Base-by-base conservation (phyloP, 2,329 filamentous ascomycete genomes). In the Cephalotrichum gorgonifer region DNA sequence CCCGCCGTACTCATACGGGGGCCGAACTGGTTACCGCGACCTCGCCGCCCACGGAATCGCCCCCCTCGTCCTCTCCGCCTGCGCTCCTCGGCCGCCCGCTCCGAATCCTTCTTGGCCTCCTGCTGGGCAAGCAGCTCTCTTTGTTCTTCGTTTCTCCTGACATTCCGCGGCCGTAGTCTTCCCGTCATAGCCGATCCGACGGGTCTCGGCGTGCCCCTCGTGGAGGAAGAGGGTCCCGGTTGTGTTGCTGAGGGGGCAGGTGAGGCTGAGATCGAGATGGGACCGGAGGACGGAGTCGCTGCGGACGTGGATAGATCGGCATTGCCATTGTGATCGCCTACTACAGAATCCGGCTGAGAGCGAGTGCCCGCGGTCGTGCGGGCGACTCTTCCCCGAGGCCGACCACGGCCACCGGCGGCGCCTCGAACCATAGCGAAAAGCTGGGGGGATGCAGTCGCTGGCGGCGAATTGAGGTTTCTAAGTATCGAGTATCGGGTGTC, bases 111-210 rank as follows among this genome's bases (percentile, higher is more conserved):
- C 50, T 69, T 62, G 48, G 68, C 63, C 52, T 72, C 69, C 48
- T 68, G 63, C 12, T 67, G 62, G 43, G 73, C 73, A 9, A 76
- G 59, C 46, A 55, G 66, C 48, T 73, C 70, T 57, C 73, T 63
- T 47, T 75, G 71, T 6, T 69, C 67, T 49, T 74, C 72, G 60
- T 75, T 71, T 66, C 73, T 63, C 48, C 73, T 67, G 44, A 74
- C 57, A 51, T 69, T 72, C 54, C 68, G 74, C 27, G 73, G 73
- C 47, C 66, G 67, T 47, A 75, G 74, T 33, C 73, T 65, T 35
- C 63, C 64, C 59, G 52, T 20, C 60, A 58, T n/a, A 64, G 47
- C 27, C 43, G 50, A 43, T 35, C 25, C 47, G 11, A 61, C 58
- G 27, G 54, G 53, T 22, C 56, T 50, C 22, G 52, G 48, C 9